Percentiles rank a stretch among this genome's conserved stretches.
phyloP scores from a whole-genome alignment of 768 basidiomycete genomes.

The Tricholoma hemisulphureum region DNA sequence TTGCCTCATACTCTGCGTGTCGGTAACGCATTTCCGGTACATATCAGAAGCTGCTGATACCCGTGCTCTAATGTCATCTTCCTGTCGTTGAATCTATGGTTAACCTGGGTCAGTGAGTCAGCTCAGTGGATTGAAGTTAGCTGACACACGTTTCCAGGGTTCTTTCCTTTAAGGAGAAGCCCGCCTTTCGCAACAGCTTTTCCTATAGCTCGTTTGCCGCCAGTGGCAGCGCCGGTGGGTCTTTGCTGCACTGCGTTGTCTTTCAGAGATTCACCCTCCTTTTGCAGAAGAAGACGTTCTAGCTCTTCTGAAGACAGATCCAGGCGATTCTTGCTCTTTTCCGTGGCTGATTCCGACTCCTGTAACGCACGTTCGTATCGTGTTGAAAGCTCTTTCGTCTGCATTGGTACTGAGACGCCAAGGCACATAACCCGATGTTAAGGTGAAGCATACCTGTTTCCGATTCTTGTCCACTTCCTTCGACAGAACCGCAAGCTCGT shows the following conservation, averaged over 20 bases:
- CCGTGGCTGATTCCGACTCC: conserved; percentile 83
- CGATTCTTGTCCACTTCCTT: conserved; percentile 95
- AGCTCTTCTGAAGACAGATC: conserved; percentile 92
- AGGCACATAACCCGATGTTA: neutral
- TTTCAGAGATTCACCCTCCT: conserved; percentile 91
- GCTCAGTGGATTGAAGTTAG: neutral
- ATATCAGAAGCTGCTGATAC: conserved; percentile 85
- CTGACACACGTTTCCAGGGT: conserved; percentile 72
- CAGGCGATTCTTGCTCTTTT: conserved; percentile 84
- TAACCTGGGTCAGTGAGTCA: neutral
- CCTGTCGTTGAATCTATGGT: conserved; percentile 80
- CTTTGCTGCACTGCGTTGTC: conserved; percentile 73
- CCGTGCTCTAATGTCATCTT: conserved; percentile 87
- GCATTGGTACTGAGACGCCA: neutral
- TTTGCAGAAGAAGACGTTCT: conserved; percentile 86
- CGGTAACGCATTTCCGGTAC: conserved; percentile 86
- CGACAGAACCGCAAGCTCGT: conserved; percentile 80
- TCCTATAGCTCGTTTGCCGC: conserved; percentile 80
- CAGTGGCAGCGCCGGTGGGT: conserved; percentile 44
- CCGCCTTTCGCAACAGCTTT: conserved; percentile 93
- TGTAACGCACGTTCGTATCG: conserved; percentile 86
- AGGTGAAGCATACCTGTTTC: conserved; percentile 60
- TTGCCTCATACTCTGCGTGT: conserved; percentile 87
- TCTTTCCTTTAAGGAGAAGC: conserved; percentile 86
- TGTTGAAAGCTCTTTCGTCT: conserved; percentile 90